These are phyloP conservation scores for Secale cereale DNA, from an alignment of 176 grass and related monocot genomes.

Conservation along the genomic window DNA sequence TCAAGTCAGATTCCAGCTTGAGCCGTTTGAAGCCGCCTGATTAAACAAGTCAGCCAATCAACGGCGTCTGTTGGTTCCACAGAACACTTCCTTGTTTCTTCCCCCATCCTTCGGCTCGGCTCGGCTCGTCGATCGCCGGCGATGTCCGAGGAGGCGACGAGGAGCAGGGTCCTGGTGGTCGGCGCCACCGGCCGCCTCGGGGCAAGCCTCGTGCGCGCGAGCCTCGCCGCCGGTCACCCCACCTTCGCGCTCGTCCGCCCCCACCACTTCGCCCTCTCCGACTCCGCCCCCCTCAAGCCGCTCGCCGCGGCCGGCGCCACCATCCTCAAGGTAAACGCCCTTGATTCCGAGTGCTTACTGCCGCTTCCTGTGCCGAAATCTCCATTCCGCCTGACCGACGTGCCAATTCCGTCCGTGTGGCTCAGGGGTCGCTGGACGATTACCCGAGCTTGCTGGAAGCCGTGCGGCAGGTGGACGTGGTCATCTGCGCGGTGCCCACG, in stretches of 20 bases:
- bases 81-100: background rate
- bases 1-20: background rate
- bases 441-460: slow-evolving; percentile 63
- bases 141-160: slow-evolving; percentile 27
- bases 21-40: background rate
- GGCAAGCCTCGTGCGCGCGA: slow-evolving; percentile 51
- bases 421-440: slow-evolving; percentile 73
- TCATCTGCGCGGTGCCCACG: slow-evolving; percentile 77
- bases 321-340: slow-evolving; percentile 51
- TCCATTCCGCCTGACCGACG: background rate
- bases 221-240: slow-evolving; percentile 53
- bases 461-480: slow-evolving; percentile 69
- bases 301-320: slow-evolving; percentile 57
- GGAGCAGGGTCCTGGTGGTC: slow-evolving; percentile 74
- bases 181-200: slow-evolving; percentile 78
- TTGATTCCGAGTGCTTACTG: background rate
- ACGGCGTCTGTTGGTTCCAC: background rate
- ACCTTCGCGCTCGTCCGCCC: slow-evolving; percentile 73
- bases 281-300: slow-evolving; percentile 23
- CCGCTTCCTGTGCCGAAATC: background rate
- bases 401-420: background rate
- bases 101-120: background rate
- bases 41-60: background rate
- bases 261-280: slow-evolving; percentile 33
- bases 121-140: background rate